phyloP scores from a whole-genome alignment of 2,329 filamentous ascomycete genomes.

The Penicillium sp. region DNA sequence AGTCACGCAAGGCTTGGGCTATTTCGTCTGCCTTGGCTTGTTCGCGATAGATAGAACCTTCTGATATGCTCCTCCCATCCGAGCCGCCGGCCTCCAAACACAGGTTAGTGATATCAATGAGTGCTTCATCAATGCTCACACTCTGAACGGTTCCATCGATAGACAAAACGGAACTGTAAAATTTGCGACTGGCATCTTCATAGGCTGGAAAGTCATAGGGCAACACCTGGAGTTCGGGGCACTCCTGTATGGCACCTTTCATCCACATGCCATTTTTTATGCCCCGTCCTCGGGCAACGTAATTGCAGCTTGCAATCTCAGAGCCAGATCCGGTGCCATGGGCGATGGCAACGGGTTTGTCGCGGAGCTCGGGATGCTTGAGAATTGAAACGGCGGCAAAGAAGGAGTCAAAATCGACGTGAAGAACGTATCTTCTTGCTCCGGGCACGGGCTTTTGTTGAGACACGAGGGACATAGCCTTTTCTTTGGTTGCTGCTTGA shows the following conservation, averaged over 20 bases:
- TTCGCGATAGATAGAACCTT: constrained; percentile 72
- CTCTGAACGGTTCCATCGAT: constrained; percentile 86
- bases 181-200: constrained; percentile 82
- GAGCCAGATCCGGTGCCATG: constrained; percentile 82
- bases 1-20: constrained; percentile 63
- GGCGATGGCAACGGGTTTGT: constrained; percentile 83
- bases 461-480: constrained; percentile 47
- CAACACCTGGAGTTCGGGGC: constrained; percentile 81
- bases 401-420: constrained; percentile 98
- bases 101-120: constrained; percentile 75
- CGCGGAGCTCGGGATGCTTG: constrained; percentile 68
- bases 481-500: constrained; percentile 75
- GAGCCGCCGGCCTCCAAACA: constrained; percentile 66
- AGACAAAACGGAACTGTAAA: constrained; percentile 80
- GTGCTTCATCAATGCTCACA: constrained; percentile 92
- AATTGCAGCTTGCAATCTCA: constrained; percentile 97
- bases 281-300: constrained; percentile 79
- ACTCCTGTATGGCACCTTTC: constrained; percentile 80
- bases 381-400: constrained; percentile 91
- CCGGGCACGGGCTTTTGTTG: constrained; percentile 59
- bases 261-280: constrained; percentile 99
- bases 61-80: constrained; percentile 62
- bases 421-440: constrained; percentile 77
- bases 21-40: constrained; percentile 75
- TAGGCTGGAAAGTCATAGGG: constrained; percentile 95